Evolutionary conservation across 257 asterid species (phyloP), one percentile per base, ranked within the genome.

Genomic region (Solanum megistacrolobum): DNA sequence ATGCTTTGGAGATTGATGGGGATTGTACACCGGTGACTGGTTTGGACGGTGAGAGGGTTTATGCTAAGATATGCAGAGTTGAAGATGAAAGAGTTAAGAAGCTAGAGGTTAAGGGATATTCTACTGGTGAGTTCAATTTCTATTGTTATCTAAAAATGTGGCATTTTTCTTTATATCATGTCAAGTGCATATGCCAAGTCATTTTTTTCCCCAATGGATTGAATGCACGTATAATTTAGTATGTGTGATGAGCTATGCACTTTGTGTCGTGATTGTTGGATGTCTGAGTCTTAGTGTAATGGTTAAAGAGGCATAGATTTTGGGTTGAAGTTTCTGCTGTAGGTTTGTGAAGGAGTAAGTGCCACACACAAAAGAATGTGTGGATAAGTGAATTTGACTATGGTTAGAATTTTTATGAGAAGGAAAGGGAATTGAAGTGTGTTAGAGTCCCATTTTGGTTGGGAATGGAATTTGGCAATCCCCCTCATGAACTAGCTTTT

Each of bases 11-110:
- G 83, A 96, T 97, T 41, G 96, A 95, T 1, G 99, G 99, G 74
- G 98, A 96, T 90, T 96, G 95, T 86, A 90, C 94, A 90, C 96
- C 98, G 20, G 92, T 97, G 66, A 97, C 99, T 3, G 99, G 99
- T 83, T 90, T 95, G 91, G 98, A 95, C 83, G 99, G 98, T 88
- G 98, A 96, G 89, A 93, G 98, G 91, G 98, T 95, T 88, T 97
- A 95, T 83, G 98, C 99, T 0, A 97, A 96, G 98, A 89, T 96
- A 79, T 79, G 94, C 71, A 87, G 94, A 41, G 83, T 78, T 8
- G 93, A 90, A 84, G 75, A 90, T 84, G 93, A 90, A 89, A 94
- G 90, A 68, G 88, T 74, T 88, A 92, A 90, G 92, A 93, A 91
- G 74, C 87, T 90, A 91, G 88, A 78, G 83, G 43, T 88, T 34